Base-by-base conservation (phyloP, 257 asterid genomes). In the Verbascum thapsus region DNA sequence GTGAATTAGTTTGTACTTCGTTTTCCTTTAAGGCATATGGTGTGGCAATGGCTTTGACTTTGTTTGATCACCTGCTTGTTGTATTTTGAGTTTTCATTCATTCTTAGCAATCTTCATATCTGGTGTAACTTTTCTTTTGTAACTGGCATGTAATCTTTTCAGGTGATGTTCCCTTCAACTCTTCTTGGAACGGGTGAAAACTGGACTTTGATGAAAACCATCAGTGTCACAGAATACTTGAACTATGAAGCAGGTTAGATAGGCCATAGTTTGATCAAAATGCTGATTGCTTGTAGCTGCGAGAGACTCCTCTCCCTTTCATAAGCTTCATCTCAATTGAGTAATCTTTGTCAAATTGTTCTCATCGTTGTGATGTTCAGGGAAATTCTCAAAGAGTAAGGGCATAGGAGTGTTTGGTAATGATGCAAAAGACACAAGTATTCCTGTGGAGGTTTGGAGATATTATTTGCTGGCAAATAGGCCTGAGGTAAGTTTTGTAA, bases 401-500 rank as follows among this genome's bases (percentile, higher is more conserved):
- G 99, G 96, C 37, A 49, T 89, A 12, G 97, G 99, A 63, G 97
- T 92, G 51, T 92, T 92, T 75, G 99, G 99, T 44, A 92, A 89
- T 81, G 97, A 92, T 85, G 99, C 73, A 18, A 87, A 89, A 70
- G 94, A 80, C 62, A 83, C 99, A 58, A 74, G 61, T 63, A 89
- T 92, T 58, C 99, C 99, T 47, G 97, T 87, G 48, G 99, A 89
- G 80, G 99, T 87, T 34, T 90, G 99, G 99, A 79, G 99, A 83
- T 94, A 94, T 74, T 94, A 94, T 83, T 77, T 94, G 75, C 86
- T 94, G 68, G 81, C 95, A 23, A 94, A 90, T 66, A 83, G 97
- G 76, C 99, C 99, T 57, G 99, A 92, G 94, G 99, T 88, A 72
- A 23, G 82, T 62, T 64, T 62, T 47, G 58, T 71, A 37, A 12